A percentile compares a stretch with the other conserved stretches of the same genome.
These are phyloP conservation scores for Dioscorea cayenensis DNA, from an alignment of 116 monocot species.

Conservation along the genomic window DNA sequence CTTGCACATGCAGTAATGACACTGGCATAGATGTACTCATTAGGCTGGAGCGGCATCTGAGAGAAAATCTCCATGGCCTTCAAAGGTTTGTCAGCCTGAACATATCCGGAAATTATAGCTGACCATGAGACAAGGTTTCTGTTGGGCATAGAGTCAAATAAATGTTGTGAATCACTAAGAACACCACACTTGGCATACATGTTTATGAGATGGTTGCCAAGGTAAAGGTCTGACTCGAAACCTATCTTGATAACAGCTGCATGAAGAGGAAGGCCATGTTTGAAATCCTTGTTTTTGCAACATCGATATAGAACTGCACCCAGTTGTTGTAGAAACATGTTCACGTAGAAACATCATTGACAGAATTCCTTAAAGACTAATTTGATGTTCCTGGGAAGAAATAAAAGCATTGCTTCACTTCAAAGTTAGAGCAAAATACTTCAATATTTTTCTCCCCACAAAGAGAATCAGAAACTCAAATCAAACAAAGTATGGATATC, in stretches of 20 bases:
- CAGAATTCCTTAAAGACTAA: background rate
- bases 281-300: conserved; percentile 18
- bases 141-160: conserved; percentile 37
- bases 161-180: conserved; percentile 18
- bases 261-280: conserved; percentile 28
- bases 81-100: conserved; percentile 22
- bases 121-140: conserved; percentile 60
- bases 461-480: too few relatives aligned
- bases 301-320: conserved; percentile 36
- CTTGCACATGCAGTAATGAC: conserved; percentile 38
- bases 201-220: conserved; percentile 58
- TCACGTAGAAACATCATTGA: background rate
- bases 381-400: background rate
- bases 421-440: background rate
- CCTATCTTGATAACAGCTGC: conserved; percentile 28
- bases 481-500: too few relatives aligned
- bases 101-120: conserved; percentile 42
- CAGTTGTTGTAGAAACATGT: conserved; percentile 21
- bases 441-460: background rate
- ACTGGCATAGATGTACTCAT: conserved; percentile 55
- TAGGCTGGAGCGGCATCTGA: conserved; percentile 34
- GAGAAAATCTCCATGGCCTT: conserved; percentile 36
- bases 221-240: conserved; percentile 19
- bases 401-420: background rate
- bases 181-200: conserved; percentile 46